A percentile compares a stretch with the other conserved stretches of the same genome.
phyloP scores from a whole-genome alignment of 2,329 filamentous ascomycete genomes.

The Phialemonium atrogriseum region DNA sequence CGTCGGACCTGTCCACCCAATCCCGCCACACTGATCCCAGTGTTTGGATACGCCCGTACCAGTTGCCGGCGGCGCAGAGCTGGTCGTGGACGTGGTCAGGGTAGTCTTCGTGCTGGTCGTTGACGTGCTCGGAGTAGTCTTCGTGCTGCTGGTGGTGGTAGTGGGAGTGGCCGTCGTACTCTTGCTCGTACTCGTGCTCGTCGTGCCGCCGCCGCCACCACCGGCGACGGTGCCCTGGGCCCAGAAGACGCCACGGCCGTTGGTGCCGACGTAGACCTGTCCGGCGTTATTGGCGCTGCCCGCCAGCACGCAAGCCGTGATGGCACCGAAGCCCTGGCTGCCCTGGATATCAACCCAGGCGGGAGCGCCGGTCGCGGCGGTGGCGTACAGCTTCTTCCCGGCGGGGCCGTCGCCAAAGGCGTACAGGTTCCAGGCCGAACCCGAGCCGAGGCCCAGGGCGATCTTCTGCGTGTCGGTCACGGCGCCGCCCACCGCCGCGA shows the following conservation, averaged over 20 bases:
- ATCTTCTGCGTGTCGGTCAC: conserved; percentile 33
- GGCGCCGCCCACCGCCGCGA: conserved; percentile 27
- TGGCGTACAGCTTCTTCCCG: conserved; percentile 36
- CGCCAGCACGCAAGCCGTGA: conserved; percentile 28
- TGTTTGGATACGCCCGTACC: conserved; percentile 8
- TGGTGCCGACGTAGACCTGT: conserved; percentile 41
- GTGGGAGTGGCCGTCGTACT: conserved; percentile 3
- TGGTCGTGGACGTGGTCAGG: conserved; percentile 9
- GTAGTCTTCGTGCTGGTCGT: conserved; percentile 5
- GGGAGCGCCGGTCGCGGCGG: conserved; percentile 30
- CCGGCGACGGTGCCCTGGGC: conserved; percentile 16
- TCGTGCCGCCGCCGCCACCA: conserved; percentile 3
- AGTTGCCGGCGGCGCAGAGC: conserved; percentile 6
- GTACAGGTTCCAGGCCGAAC: conserved; percentile 35
- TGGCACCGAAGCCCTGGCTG: conserved; percentile 33
- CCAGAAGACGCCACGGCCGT: conserved; percentile 37
- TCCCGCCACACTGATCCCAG: conserved; percentile 14
- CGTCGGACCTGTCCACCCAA: conserved; percentile 12
- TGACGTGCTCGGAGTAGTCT: conserved; percentile 8
- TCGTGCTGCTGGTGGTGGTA: conserved; percentile 8
- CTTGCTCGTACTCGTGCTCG: conserved; percentile 2
- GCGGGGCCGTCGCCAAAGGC: conserved; percentile 34
- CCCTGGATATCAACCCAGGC: conserved; percentile 41
- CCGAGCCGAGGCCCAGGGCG: conserved; percentile 32
- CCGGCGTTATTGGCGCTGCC: conserved; percentile 37